A percentile compares a stretch with the other conserved stretches of the same genome.
These are phyloP conservation scores for Azolla pinnata DNA, from an alignment of 75 land plant genomes.

Conservation along the genomic window DNA sequence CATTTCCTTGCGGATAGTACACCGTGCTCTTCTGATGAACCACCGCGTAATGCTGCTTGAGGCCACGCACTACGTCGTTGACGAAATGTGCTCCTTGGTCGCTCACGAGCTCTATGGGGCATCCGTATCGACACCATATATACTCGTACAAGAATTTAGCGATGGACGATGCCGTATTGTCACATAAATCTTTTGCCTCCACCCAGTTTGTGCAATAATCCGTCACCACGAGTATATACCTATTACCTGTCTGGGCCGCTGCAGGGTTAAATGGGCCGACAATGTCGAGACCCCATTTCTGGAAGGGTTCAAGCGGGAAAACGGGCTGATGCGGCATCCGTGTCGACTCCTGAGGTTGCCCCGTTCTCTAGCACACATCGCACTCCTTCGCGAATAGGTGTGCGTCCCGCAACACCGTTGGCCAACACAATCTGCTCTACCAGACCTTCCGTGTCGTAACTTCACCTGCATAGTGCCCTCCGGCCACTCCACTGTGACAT, in stretches of 20 bases:
- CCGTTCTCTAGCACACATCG: background rate
- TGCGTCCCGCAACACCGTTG: background rate
- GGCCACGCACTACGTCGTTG: too few relatives aligned
- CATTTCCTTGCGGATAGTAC: too few relatives aligned
- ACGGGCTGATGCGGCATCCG: background rate
- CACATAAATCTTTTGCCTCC: slow-evolving; percentile 5
- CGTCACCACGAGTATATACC: slow-evolving; percentile 6
- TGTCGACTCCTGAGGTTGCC: background rate
- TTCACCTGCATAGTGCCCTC: slow-evolving; percentile 3
- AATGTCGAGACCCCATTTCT: slow-evolving; percentile 11
- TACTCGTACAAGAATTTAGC: slow-evolving; percentile 9
- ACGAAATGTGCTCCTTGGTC: background rate
- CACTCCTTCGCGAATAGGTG: background rate
- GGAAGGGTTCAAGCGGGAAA: slow-evolving; percentile 1
- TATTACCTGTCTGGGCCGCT: background rate
- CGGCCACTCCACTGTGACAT: background rate
- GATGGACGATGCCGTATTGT: background rate
- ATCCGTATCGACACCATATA: slow-evolving; percentile 3
- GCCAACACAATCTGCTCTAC: slow-evolving; percentile 4
- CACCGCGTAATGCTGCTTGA: too few relatives aligned
- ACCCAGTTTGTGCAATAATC: slow-evolving; percentile 17
- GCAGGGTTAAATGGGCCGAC: slow-evolving; percentile 6
- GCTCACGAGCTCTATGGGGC: background rate
- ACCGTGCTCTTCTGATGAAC: too few relatives aligned
- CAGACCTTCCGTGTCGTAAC: slow-evolving; percentile 5